These are phyloP conservation scores for Verticillium zaregamsianum DNA, from an alignment of 2,329 filamentous ascomycete genomes.

Conservation along the genomic window DNA sequence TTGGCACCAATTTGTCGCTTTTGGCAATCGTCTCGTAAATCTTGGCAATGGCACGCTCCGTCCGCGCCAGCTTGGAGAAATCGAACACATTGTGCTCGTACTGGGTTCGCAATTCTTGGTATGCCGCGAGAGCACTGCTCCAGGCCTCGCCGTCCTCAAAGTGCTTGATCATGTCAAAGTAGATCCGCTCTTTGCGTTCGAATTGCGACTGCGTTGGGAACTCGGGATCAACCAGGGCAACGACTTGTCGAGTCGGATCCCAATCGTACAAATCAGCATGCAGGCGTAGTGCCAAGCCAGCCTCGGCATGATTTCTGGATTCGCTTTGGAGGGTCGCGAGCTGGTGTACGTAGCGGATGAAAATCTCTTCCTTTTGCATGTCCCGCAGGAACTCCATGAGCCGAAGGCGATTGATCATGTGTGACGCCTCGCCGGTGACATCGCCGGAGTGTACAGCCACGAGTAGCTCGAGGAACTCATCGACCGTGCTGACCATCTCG, in stretches of 20 bases:
- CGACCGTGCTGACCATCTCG: conserved; percentile 76
- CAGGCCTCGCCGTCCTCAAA: conserved; percentile 94
- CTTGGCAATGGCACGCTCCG: conserved; percentile 84
- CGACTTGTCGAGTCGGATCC: conserved; percentile 67
- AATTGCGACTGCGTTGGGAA: conserved; percentile 83
- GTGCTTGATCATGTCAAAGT: conserved; percentile 91
- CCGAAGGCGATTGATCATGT: conserved; percentile 82
- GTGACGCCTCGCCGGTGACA: conserved; percentile 66
- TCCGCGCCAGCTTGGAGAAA: conserved; percentile 84
- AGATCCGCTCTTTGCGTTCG: conserved; percentile 86
- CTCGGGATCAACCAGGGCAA: conserved; percentile 66
- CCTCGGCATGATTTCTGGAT: conserved; percentile 77
- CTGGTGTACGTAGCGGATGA: conserved; percentile 93
- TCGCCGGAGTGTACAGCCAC: conserved; percentile 83
- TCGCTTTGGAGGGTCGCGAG: conserved; percentile 73
- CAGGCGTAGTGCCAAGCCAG: conserved; percentile 80
- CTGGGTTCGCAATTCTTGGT: conserved; percentile 85
- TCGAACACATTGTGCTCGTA: conserved; percentile 90
- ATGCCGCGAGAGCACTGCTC: conserved; percentile 81
- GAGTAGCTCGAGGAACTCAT: conserved; percentile 86
- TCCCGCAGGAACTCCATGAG: conserved; percentile 96
- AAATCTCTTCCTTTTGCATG: conserved; percentile 96
- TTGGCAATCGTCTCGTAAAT: conserved; percentile 87
- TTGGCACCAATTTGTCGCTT: conserved; percentile 71
- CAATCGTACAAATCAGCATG: conserved; percentile 93